Evolutionary conservation across 73 alveolate genomes (phyloP).

Genomic region (Uronychia setigera): DNA sequence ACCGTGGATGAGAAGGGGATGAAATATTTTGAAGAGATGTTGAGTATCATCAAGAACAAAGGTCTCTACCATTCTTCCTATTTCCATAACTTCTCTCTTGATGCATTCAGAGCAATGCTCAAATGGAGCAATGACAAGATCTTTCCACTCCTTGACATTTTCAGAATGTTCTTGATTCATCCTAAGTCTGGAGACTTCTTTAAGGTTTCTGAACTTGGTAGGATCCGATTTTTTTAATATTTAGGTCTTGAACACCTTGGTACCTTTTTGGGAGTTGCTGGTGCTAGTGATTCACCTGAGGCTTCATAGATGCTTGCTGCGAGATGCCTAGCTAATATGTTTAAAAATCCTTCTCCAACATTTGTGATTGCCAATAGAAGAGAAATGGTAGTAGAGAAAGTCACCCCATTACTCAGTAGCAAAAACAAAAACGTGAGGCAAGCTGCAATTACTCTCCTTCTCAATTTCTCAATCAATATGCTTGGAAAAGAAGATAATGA

Average conservation of each 20-base stretch:
- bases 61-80: constrained; percentile 78
- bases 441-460: constrained; percentile 74
- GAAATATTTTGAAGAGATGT: constrained; percentile 72
- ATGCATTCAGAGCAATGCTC: constrained; percentile 80
- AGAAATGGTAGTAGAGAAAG: constrained; percentile 71
- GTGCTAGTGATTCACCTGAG: constrained; percentile 10
- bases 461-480: constrained; percentile 83
- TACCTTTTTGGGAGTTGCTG: constrained; percentile 38
- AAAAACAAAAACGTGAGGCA: constrained; percentile 83
- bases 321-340: constrained; percentile 85
- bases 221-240: too few relatives aligned
- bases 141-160: constrained; percentile 94
- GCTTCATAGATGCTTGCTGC: constrained; percentile 70
- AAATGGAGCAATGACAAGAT: constrained; percentile 87
- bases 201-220: constrained; percentile 83
- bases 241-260: constrained; percentile 80
- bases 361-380: constrained; percentile 57
- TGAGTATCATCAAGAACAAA: constrained; percentile 68
- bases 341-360: constrained; percentile 66
- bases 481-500: constrained; percentile 75
- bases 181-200: constrained; percentile 79
- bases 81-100: constrained; percentile 68
- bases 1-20: constrained; percentile 77
- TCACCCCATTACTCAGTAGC: constrained; percentile 54
- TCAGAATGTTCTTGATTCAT: constrained; percentile 92